Base-by-base conservation (phyloP, 164 flowering plant genomes). In the Nelumbo lutea region DNA sequence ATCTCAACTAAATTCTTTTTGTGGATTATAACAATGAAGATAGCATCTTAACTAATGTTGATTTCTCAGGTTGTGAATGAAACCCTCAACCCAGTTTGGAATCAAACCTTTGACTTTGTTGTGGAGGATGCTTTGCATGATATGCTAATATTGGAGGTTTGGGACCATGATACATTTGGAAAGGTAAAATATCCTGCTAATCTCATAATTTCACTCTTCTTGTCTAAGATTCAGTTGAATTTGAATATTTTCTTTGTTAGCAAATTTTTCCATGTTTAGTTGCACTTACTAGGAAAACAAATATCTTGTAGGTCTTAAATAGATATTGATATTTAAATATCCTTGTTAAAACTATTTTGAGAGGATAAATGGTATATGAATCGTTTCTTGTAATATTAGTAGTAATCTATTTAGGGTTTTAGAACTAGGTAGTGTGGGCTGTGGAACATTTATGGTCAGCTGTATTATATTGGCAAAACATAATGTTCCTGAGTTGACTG, bases 61-160 rank as follows among this genome's bases (percentile, higher is more conserved):
- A 41, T 13, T 64, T 76, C 53, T 51, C 87, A 92, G 97, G 99
- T 95, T 72, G 93, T 96, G 68, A 87, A 88, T 78, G 93, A 90
- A 51, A 76, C 86, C 76, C 77, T 93, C 62, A 87, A 93, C 83
- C 99, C 99, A 8, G 87, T 86, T 56, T 96, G 99, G 99, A 90
- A 96, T 77, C 99, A 96, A 79, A 90, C 99, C 4, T 96, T 96
- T 84, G 99, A 96, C 79, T 92, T 96, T 75, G 96, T 96, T 50
- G 96, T 96, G 59, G 99, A 96, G 82, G 98, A 96, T 80, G 99
- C 95, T 45, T 73, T 93, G 45, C 99, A 90, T 73, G 99, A 96
- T 70, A 90, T 96, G 97, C 86, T 96, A 44, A 82, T 87, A 63
- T 51, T 85, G 46, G 99, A 92, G 84, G 79, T 96, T 56, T 96